Percentiles rank a stretch among this genome's conserved stretches.
Conservation (phyloP, 2,329 filamentous ascomycete genomes). For the Phialophora expanda region DNA sequence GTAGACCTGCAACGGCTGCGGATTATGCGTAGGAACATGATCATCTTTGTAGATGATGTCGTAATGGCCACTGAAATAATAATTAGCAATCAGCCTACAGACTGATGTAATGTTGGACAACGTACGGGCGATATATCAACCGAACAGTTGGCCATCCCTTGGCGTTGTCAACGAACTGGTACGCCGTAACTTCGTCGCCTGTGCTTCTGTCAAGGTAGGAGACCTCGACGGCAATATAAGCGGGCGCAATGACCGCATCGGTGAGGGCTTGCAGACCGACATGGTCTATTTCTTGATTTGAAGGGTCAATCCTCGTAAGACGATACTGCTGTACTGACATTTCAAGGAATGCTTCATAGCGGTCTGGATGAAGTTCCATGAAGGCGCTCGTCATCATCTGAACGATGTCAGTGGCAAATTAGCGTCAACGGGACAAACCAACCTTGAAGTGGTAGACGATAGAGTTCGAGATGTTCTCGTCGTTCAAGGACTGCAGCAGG, state of each 20-base stretch:
- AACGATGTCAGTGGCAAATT: conserved; percentile 40
- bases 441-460: conserved; percentile 84
- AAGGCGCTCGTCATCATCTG: conserved; percentile 82
- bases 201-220: conserved; percentile 87
- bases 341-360: conserved; percentile 75
- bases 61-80: conserved; percentile 73
- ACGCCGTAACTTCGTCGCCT: conserved; percentile 71
- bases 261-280: conserved; percentile 79
- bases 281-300: conserved; percentile 85
- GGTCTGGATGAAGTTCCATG: conserved; percentile 73
- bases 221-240: conserved; percentile 80
- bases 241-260: conserved; percentile 78
- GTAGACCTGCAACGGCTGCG: conserved; percentile 33
- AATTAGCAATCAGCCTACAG: conserved; percentile 2
- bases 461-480: conserved; percentile 67
- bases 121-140: conserved; percentile 70
- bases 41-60: conserved; percentile 81
- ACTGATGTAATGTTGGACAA: conserved; percentile 23
- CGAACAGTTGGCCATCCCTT: conserved; percentile 62
- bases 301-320: conserved; percentile 71
- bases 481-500: conserved; percentile 75
- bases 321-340: conserved; percentile 71
- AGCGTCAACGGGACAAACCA: conserved; percentile 38
- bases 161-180: conserved; percentile 53
- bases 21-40: conserved; percentile 1